Evolutionary conservation across 208 protist genomes (phyloP).

Genomic region (Balamuthia mandrillaris): DNA sequence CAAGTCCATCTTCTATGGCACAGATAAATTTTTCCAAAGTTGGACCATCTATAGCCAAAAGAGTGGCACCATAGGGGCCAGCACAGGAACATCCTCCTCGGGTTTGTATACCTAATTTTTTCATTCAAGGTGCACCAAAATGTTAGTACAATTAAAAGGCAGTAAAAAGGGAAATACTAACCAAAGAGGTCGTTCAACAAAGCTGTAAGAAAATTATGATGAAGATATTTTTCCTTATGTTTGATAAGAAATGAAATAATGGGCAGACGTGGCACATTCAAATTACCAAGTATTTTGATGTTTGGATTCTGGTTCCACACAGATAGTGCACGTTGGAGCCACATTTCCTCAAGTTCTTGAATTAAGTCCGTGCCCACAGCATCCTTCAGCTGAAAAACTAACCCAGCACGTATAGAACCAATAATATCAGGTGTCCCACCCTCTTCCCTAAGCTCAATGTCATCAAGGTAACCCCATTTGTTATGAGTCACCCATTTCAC

Average conservation of each 20-base stretch:
- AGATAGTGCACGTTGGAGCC: neutral
- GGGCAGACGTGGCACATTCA: neutral
- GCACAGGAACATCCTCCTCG: conserved; percentile 78
- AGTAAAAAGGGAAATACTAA: too few relatives aligned
- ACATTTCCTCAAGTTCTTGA: neutral
- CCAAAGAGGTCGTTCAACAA: conserved; percentile 85
- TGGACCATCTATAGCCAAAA: conserved; percentile 63
- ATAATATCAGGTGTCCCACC: conserved; percentile 77
- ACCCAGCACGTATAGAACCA: conserved; percentile 64
- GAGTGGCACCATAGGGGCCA: conserved; percentile 71
- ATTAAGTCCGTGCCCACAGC: conserved; percentile 21
- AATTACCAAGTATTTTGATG: neutral
- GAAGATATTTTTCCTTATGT: conserved; percentile 57
- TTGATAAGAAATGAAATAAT: neutral
- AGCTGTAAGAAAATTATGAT: conserved; percentile 75
- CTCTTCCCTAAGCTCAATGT: conserved; percentile 73
- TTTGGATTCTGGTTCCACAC: neutral
- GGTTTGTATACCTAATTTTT: conserved; percentile 68
- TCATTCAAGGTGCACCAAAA: too few relatives aligned
- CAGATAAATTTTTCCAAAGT: neutral
- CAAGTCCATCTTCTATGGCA: neutral
- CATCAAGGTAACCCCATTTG: conserved; percentile 60
- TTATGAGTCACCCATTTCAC: conserved; percentile 66
- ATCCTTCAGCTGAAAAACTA: conserved; percentile 67
- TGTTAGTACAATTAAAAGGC: too few relatives aligned